These are phyloP conservation scores for Pachysolen tannophilus DNA, from an alignment of 805 yeast species.

Conservation along the genomic window DNA sequence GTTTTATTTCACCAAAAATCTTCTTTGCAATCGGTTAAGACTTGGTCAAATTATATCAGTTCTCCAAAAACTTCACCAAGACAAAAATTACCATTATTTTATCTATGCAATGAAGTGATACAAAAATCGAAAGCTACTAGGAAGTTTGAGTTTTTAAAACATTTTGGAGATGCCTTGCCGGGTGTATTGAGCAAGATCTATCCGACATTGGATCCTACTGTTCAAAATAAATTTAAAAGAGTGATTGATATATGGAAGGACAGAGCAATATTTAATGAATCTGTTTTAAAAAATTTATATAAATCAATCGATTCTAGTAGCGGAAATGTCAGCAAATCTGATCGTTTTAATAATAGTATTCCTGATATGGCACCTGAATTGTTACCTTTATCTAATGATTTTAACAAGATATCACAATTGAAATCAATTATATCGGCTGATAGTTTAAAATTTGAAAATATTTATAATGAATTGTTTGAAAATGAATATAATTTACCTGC, in stretches of 20 bases:
- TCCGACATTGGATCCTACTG: constrained; percentile 21
- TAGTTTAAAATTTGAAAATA: constrained; percentile 15
- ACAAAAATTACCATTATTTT: constrained; percentile 48
- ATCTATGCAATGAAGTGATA: constrained; percentile 73
- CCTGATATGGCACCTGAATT: constrained; percentile 17
- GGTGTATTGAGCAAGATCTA: constrained; percentile 26
- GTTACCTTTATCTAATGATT: constrained; percentile 15
- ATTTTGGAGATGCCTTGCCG: constrained; percentile 46
- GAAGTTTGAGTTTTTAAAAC: constrained; percentile 47
- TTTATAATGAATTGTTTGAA: constrained; percentile 17
- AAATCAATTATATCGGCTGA: constrained; percentile 14
- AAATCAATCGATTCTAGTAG: background rate
- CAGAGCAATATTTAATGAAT: constrained; percentile 33
- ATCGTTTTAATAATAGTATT: background rate
- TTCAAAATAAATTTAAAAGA: constrained; percentile 36
- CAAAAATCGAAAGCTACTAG: constrained; percentile 67
- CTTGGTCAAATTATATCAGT: constrained; percentile 27
- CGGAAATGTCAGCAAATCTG: constrained; percentile 1
- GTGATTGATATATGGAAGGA: constrained; percentile 53
- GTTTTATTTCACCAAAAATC: constrained; percentile 36
- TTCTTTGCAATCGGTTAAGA: constrained; percentile 24
- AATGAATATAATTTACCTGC: constrained; percentile 22
- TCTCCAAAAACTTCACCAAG: background rate
- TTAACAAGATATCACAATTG: constrained; percentile 15
- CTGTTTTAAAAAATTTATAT: background rate